Evolutionary conservation across 495 filamentous ascomycete genomes (phyloP), one percentile per base, ranked within the genome.

Genomic region (Penicillium alfredii): DNA sequence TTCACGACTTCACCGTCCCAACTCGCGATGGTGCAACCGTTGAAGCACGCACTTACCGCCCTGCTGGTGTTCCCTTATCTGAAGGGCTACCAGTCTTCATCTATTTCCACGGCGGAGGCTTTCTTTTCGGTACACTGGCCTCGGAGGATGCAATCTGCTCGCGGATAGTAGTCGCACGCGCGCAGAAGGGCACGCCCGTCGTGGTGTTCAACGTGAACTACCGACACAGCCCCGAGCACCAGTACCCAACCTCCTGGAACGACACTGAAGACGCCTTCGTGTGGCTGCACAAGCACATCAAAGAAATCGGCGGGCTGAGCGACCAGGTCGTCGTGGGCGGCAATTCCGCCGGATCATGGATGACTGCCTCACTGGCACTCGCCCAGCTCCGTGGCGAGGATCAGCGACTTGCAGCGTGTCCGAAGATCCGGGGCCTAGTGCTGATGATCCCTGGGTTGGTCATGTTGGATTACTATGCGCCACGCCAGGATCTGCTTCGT

Each of bases 91-190:
- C 72, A 0, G 51, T 67, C 11, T 71, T 69, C 33, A 40, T 75
- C 20, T 62, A 73, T 42, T 55, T 68, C 22, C 71, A 76, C 45
- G 71, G 71, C 7, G 71, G 73, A 8, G 73, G 71, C 1, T 73
- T 63, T 23, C 34, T 73, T n/a, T 60, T 66, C 18, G 72, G 72
- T 16, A 61, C 53, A 0, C 47, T 72, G 4, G 36, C 50, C 11
- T 63, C 69, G 20, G 73, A 76, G 48, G 63, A 72, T 26, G 60
- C 60, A n/a, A 56, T 42, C 33, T 73, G 71, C 42, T 45, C 63
- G 11, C 60, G 58, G 5, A 61, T 67, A 32, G 45, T 73, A 11
- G 46, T 49, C 3, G 36, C 57, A 1, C 53, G 54, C 3, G 19
- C 26, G 6, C 20, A 47, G 4, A 36, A 41, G 4, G 34, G 15